Percentiles rank a stretch among this genome's conserved stretches.
phyloP scores from a whole-genome alignment of 148 eudicot species.

The Vaccinium myrtillus region DNA sequence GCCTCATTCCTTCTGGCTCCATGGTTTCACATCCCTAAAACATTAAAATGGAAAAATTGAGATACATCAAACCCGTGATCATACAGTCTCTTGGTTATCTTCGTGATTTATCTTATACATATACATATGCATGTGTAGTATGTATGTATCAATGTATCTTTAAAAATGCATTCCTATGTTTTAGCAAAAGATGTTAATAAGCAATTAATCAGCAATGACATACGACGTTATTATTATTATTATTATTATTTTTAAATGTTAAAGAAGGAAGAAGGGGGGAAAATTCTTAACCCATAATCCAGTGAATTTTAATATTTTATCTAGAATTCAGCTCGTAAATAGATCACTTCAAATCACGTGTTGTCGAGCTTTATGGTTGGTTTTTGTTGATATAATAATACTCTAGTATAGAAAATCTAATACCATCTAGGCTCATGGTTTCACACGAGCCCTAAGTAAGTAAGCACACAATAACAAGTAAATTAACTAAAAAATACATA shows the following conservation, averaged over 20 bases:
- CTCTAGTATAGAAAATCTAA: too few species aligned
- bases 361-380: too few species aligned
- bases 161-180: not conserved
- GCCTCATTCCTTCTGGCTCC: constrained; percentile 76
- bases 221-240: too few species aligned
- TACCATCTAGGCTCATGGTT: not conserved
- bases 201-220: not conserved
- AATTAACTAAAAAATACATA: not conserved
- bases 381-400: too few species aligned
- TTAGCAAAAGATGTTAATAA: not conserved
- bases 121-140: not conserved
- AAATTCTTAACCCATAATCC: too few species aligned
- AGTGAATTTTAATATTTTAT: too few species aligned
- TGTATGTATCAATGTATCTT: too few species aligned
- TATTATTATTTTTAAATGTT: too few species aligned
- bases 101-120: not conserved
- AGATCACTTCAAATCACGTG: too few species aligned
- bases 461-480: not conserved
- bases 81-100: not conserved
- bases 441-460: not conserved
- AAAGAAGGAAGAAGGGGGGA: too few species aligned
- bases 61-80: not conserved
- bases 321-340: too few species aligned
- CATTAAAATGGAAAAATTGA: not conserved
- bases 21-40: constrained; percentile 87